Percentiles rank a stretch among this genome's conserved stretches.
These are phyloP conservation scores for Neophaeococcomyces aloes DNA, from an alignment of 2,329 filamentous ascomycete species.

Conservation along the genomic window DNA sequence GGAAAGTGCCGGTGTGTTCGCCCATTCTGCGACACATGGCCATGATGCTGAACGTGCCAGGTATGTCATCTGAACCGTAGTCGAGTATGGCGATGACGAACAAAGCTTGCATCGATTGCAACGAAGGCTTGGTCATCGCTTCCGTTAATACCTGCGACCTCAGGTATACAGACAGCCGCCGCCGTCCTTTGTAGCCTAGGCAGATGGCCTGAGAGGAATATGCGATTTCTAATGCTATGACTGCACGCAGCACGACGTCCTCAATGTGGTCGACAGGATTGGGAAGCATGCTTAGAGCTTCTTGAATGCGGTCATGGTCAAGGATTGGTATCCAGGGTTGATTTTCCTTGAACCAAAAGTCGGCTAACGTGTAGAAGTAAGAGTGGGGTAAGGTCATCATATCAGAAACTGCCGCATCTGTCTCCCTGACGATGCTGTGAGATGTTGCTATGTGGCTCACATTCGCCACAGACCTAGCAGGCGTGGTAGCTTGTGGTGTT, in stretches of 20 bases:
- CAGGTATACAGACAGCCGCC: constrained; percentile 16
- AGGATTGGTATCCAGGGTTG: constrained; percentile 31
- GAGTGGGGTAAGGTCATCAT: constrained; percentile 15
- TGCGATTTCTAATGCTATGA: constrained; percentile 17
- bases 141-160: constrained; percentile 18
- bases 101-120: constrained; percentile 19
- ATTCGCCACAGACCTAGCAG: neutral
- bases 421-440: constrained; percentile 4
- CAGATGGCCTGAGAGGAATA: constrained; percentile 21
- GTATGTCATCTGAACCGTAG: constrained; percentile 20
- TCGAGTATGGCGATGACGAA: constrained; percentile 20
- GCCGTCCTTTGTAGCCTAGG: constrained; percentile 19
- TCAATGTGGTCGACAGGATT: constrained; percentile 15
- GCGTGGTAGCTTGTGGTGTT: neutral
- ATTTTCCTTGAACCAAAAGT: constrained; percentile 29
- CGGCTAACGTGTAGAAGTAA: constrained; percentile 21
- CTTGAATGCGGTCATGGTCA: constrained; percentile 14
- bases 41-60: constrained; percentile 19
- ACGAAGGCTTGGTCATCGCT: constrained; percentile 17
- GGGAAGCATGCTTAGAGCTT: constrained; percentile 12
- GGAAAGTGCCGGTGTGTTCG: constrained; percentile 20
- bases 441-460: neutral
- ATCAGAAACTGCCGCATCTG: constrained; percentile 17
- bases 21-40: constrained; percentile 19
- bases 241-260: constrained; percentile 19